These are phyloP conservation scores for Fusarium mangiferae DNA, from an alignment of 2,329 filamentous ascomycete genomes.

Conservation along the genomic window DNA sequence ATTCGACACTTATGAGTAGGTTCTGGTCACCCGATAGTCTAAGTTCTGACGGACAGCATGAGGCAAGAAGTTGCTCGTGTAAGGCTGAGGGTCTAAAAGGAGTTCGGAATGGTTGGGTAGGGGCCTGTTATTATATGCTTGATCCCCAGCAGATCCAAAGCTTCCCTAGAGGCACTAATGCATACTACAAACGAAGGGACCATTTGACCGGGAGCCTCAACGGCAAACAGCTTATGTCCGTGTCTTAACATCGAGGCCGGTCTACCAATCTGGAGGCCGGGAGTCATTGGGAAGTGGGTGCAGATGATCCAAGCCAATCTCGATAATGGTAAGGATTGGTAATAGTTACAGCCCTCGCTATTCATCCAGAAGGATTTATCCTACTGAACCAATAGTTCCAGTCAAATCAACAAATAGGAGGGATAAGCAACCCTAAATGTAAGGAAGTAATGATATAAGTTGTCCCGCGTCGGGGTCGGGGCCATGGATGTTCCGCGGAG, in stretches of 20 bases:
- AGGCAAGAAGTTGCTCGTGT: not conserved
- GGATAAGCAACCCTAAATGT: conserved; percentile 3
- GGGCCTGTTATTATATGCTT: conserved; percentile 14
- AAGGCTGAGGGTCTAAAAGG: not conserved
- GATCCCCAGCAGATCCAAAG: not conserved
- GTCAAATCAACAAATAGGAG: not conserved
- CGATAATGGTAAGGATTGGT: not conserved
- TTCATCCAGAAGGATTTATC: not conserved
- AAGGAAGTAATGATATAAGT: not conserved
- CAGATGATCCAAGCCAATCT: conserved; percentile 1
- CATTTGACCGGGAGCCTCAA: not conserved
- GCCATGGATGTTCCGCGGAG: conserved; percentile 40
- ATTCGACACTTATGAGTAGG: not conserved
- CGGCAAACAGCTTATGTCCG: conserved; percentile 30
- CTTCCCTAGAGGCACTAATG: conserved; percentile 4
- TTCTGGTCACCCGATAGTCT: not conserved
- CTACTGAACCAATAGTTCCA: conserved; percentile 2
- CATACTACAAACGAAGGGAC: not conserved
- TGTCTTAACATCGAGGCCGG: not conserved
- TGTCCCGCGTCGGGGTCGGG: conserved; percentile 13
- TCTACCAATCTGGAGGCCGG: not conserved
- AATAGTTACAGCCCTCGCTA: not conserved
- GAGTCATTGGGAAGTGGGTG: conserved; percentile 6
- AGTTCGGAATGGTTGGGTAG: not conserved
- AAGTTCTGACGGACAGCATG: not conserved